These are phyloP conservation scores for Fusarium brevicatenulatum DNA, from an alignment of 2,329 filamentous ascomycete species.

Conservation along the genomic window DNA sequence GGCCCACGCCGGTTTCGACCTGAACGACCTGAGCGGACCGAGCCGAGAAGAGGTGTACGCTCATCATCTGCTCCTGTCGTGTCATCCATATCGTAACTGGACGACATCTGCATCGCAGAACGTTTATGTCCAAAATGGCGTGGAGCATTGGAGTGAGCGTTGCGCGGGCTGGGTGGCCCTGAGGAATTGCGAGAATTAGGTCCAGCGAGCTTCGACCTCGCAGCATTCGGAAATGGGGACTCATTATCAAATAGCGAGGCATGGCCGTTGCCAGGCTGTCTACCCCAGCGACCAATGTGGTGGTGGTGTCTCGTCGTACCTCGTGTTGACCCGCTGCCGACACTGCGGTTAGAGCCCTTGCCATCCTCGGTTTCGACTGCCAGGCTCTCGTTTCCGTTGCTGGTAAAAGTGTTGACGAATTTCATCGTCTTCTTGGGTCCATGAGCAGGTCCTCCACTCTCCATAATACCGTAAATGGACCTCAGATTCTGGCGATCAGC, in stretches of 20 bases:
- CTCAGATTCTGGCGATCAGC: slow-evolving; percentile 69
- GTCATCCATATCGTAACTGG: slow-evolving; percentile 83
- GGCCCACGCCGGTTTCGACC: slow-evolving; percentile 67
- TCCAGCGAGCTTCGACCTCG: slow-evolving; percentile 70
- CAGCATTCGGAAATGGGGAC: slow-evolving; percentile 77
- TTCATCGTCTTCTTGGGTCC: slow-evolving; percentile 90
- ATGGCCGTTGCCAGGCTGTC: slow-evolving; percentile 73
- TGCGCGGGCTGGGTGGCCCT: slow-evolving; percentile 76
- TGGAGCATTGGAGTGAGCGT: slow-evolving; percentile 51
- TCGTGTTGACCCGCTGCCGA: slow-evolving; percentile 69
- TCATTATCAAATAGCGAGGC: slow-evolving; percentile 80
- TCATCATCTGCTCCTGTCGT: slow-evolving; percentile 84
- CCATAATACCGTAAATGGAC: slow-evolving; percentile 74
- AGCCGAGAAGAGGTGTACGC: slow-evolving; percentile 79
- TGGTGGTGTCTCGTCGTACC: slow-evolving; percentile 81
- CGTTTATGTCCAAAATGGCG: slow-evolving; percentile 57
- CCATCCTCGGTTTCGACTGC: slow-evolving; percentile 73
- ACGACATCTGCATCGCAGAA: slow-evolving; percentile 67
- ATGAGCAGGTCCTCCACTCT: slow-evolving; percentile 59
- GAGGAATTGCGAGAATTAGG: slow-evolving; percentile 68
- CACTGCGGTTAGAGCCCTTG: slow-evolving; percentile 66
- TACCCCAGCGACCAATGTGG: slow-evolving; percentile 76
- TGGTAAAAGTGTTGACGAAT: slow-evolving; percentile 83
- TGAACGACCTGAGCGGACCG: slow-evolving; percentile 66
- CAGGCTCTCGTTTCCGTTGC: slow-evolving; percentile 62